Conservation (phyloP, 1,139 yeast genomes). For the Casaregolazyma suthepensis region DNA sequence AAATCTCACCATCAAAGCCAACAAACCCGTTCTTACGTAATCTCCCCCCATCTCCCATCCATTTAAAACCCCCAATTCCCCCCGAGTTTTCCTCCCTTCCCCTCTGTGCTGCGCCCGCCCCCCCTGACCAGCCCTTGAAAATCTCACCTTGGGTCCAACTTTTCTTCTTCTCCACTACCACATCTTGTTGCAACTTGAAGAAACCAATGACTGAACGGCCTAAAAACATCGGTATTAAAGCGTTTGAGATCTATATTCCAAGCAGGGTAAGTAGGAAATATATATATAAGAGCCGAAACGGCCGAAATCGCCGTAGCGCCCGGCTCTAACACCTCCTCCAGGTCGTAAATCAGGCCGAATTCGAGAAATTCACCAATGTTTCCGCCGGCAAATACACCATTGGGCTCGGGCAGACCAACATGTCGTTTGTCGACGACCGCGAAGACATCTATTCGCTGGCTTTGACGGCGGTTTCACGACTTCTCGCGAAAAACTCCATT, state of each 20-base stretch:
- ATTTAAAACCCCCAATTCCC: not conserved
- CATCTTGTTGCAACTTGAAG: not conserved
- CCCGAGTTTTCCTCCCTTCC: not conserved
- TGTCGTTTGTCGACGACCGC: slow-evolving; percentile 95
- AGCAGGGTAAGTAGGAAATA: slow-evolving; percentile 38
- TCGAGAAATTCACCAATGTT: slow-evolving; percentile 80
- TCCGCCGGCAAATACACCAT: slow-evolving; percentile 96
- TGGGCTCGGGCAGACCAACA: slow-evolving; percentile 96
- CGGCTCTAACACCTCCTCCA: slow-evolving; percentile 21
- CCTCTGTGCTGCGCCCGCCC: not conserved
- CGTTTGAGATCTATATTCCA: slow-evolving; percentile 88
- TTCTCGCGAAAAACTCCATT: slow-evolving; percentile 73
- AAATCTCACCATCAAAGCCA: not conserved
- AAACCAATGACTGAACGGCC: slow-evolving; percentile 34
- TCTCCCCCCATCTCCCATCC: not conserved
- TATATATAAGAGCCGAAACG: not conserved
- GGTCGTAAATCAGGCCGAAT: slow-evolving; percentile 82
- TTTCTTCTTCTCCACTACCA: not conserved
- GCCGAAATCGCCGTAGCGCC: not conserved
- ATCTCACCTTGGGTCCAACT: not conserved
- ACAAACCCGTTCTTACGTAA: not conserved
- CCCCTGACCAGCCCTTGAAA: not conserved
- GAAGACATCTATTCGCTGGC: slow-evolving; percentile 94
- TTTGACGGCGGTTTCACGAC: slow-evolving; percentile 71
- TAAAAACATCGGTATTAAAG: slow-evolving; percentile 91